Conservation (phyloP, 257 asterid genomes). For the Nicotiana paniculata region DNA sequence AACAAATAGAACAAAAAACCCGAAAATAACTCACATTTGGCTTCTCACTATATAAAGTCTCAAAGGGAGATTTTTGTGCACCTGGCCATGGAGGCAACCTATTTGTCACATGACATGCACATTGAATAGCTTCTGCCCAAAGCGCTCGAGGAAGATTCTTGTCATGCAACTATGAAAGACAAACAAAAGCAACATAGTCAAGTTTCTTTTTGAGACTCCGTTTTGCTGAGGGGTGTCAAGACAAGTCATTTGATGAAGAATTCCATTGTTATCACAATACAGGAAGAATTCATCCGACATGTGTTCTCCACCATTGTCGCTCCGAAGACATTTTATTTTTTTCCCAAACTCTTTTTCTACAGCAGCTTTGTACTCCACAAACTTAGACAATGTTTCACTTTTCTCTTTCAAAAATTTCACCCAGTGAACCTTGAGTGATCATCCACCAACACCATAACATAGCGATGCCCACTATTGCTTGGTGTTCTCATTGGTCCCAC, state of each 20-base stretch:
- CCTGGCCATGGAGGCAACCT: slow-evolving; percentile 9
- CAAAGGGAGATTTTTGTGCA: slow-evolving; percentile 3
- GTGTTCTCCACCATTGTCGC: slow-evolving; percentile 13
- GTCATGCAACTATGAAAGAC: slow-evolving; percentile 3
- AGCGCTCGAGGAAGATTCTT: slow-evolving; percentile 12
- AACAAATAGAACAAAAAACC: slow-evolving; percentile 10
- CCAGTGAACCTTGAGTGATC: slow-evolving; percentile 12
- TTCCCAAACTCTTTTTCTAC: neutral
- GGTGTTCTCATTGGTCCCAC: slow-evolving; percentile 21
- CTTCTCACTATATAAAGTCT: neutral
- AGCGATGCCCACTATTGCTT: neutral
- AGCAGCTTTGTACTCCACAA: neutral
- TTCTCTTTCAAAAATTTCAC: slow-evolving; percentile 14
- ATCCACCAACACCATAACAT: slow-evolving; percentile 24
- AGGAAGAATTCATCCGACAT: neutral
- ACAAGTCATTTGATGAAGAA: slow-evolving; percentile 3
- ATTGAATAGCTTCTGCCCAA: slow-evolving; percentile 10
- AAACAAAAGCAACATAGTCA: neutral
- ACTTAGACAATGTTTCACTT: slow-evolving; percentile 7
- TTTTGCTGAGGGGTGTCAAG: neutral
- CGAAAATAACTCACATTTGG: slow-evolving; percentile 13
- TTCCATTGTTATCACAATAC: neutral
- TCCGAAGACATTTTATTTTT: slow-evolving; percentile 11
- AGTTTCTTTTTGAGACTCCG: neutral
- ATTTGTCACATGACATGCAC: slow-evolving; percentile 10